phyloP scores from a whole-genome alignment of 1,284 basidiomycete species.

The Ganoderma resinaceum region DNA sequence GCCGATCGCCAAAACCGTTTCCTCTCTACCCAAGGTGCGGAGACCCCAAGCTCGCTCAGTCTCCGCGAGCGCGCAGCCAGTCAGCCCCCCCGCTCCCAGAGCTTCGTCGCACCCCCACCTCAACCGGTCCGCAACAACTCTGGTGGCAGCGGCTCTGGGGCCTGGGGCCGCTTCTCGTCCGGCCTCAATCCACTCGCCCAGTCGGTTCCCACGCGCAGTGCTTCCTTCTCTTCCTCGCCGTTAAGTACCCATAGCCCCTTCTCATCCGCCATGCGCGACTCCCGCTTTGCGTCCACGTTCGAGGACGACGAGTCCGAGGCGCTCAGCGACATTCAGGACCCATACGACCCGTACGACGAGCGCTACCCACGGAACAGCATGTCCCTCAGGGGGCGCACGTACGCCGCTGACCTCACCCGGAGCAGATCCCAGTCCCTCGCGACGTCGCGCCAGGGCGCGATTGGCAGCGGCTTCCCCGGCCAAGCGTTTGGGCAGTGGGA shows the following conservation, averaged over 20 bases:
- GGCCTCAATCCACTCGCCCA: conserved; percentile 47
- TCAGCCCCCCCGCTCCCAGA: conserved; percentile 66
- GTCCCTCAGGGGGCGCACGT: conserved; percentile 57
- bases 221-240: conserved; percentile 62
- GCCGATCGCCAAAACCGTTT: conserved; percentile 64
- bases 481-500: conserved; percentile 55
- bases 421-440: conserved; percentile 82
- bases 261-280: conserved; percentile 67
- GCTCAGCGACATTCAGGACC: conserved; percentile 50
- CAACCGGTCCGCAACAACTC: conserved; percentile 58
- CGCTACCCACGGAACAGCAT: conserved; percentile 50
- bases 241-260: conserved; percentile 59
- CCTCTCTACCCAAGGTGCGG: conserved; percentile 48
- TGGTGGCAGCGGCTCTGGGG: conserved; percentile 50
- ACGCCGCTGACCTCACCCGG: conserved; percentile 64
- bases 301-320: conserved; percentile 78
- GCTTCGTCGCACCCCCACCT: conserved; percentile 62
- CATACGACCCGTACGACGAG: conserved; percentile 54
- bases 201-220: conserved; percentile 64
- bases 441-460: conserved; percentile 57
- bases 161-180: conserved; percentile 49
- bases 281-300: conserved; percentile 68
- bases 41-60: conserved; percentile 42
- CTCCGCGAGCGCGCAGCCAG: conserved; percentile 67
- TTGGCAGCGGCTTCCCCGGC: conserved; percentile 50